Base-by-base conservation (phyloP, 2,329 filamentous ascomycete genomes). In the Pyrenophora tritici-repentis region DNA sequence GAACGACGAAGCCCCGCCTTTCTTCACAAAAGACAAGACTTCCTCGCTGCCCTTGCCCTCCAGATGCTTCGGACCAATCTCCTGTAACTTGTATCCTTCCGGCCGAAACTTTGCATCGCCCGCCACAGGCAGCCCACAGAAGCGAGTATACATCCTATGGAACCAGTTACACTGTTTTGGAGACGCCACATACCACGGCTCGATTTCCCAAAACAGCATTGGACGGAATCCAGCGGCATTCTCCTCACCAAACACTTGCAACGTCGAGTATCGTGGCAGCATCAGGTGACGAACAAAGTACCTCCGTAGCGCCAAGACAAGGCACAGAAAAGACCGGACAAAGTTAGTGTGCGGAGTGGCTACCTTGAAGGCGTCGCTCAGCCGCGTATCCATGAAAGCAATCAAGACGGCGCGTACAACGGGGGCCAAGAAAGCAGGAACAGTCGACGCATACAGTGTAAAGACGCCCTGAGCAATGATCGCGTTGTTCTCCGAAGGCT, bases 171-270 rank as follows among this genome's bases (percentile, higher is more conserved):
- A 43, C 12, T 41, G 34, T 13, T 49, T 46, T 6, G 45, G 46
- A 3, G 37, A 52, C 12, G 42, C 20, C n/a, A 47, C 33, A n/a
- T 51, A 42, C 48, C 49, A 49, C 7, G 41, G 37, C 16, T 49
- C 49, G 20, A 49, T 52, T 29, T 56, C 42, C 45, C 45, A 49
- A 18, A 56, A 37, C 16, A 46, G 33, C 29, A 53, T 53, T 12
- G 42, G 32, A 7, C 35, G 31, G 17, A 41, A 50, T 16, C 39
- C 43, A 16, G 36, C 38, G 3, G 10, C 9, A n/a, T 47, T 39
- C 14, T 42, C 45, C 16, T 47, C 46, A 39, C 53, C 38, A 13
- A 55, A 55, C 18, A 56, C 32, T 10, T 47, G 39, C 5, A 50
- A 13, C 4, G 36, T 53, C 5, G 53, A 47, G 39, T 47, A 50